Evolutionary conservation across 176 grass and related monocot species (phyloP).

Genomic region (Tuctoria greenei): DNA sequence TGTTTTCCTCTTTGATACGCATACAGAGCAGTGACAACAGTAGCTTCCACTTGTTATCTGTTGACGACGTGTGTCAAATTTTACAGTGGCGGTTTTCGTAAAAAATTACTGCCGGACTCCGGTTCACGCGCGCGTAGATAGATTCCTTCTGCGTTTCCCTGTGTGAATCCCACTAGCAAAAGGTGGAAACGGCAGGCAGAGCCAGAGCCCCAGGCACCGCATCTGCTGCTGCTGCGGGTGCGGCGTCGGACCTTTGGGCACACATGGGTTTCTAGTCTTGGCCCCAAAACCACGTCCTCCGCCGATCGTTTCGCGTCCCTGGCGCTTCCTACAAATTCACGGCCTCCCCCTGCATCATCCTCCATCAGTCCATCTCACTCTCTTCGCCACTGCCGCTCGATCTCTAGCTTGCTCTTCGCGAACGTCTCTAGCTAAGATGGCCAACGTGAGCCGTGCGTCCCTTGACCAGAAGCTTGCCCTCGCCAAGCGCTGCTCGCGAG

Average conservation of each 20-base stretch:
- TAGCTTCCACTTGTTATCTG: too few relatives aligned
- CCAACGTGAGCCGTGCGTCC: slow-evolving; percentile 44
- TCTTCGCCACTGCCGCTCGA: background rate
- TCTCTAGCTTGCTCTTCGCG: background rate
- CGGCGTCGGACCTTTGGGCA: background rate
- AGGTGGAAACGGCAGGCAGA: background rate
- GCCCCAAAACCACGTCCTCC: slow-evolving; percentile 14
- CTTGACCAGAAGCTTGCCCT: slow-evolving; percentile 75
- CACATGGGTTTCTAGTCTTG: background rate
- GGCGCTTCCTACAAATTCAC: slow-evolving; percentile 23
- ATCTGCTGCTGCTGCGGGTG: too few relatives aligned
- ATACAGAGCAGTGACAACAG: too few relatives aligned
- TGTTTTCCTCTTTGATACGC: too few relatives aligned
- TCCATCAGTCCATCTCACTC: background rate
- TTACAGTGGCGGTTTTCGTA: too few relatives aligned
- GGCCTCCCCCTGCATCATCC: background rate
- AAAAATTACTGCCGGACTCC: background rate
- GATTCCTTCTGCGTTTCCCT: background rate
- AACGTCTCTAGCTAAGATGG: slow-evolving; percentile 8
- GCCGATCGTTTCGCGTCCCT: background rate
- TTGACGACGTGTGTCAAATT: too few relatives aligned
- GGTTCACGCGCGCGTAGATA: background rate
- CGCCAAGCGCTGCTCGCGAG: slow-evolving; percentile 68
- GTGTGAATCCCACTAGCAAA: background rate
- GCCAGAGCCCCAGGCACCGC: background rate